Evolutionary conservation across 1,139 yeast genomes (phyloP), one percentile per base, ranked within the genome.

Genomic region (Scheffersomyces titani): DNA sequence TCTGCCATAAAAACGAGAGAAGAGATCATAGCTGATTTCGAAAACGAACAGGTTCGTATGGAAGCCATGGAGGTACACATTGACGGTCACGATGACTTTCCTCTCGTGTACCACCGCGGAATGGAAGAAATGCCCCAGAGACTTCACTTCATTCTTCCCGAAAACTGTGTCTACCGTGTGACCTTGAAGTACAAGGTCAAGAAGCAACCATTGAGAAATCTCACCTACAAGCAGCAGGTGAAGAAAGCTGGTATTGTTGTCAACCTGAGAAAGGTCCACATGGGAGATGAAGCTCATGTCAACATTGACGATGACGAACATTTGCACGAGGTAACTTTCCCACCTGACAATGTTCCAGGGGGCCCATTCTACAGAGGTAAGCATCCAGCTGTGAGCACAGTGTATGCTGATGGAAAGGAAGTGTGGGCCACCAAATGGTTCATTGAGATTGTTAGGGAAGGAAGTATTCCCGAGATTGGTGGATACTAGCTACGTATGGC

Each of bases 321-420:
- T 19, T 65, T 68, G 45, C 64, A 62, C 47, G 51, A 57, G 5
- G 64, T 69, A 4, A 64, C 69, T 6, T 72, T 77, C 51, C 70
- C 70, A 0, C 70, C 72, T 2, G 80, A 75, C 46, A 65, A 68
- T 13, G 61, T 77, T 5, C 81, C 81, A 0, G 72, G 74, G 11
- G 81, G 81, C 2, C 57, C 66, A 40, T 65, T 77, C 47, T 59
- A 73, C 48, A 67, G 80, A 57, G 80, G 79, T 0, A 63, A 64
- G n/a, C 74, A 71, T 57, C 68, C 70, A 6, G 76, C 78, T 13
- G 58, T 56, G 3, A 68, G 76, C 9, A 66, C 68, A 3, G 71
- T 77, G 51, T 61, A 60, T 49, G 75, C 72, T 47, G 67, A 65
- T 5, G 77, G 70, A 5, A 63, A 69, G 51, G 61, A 58, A 36